phyloP scores from a whole-genome alignment of 139 green algal species.

The Deuterostichococcus epilithicus region DNA sequence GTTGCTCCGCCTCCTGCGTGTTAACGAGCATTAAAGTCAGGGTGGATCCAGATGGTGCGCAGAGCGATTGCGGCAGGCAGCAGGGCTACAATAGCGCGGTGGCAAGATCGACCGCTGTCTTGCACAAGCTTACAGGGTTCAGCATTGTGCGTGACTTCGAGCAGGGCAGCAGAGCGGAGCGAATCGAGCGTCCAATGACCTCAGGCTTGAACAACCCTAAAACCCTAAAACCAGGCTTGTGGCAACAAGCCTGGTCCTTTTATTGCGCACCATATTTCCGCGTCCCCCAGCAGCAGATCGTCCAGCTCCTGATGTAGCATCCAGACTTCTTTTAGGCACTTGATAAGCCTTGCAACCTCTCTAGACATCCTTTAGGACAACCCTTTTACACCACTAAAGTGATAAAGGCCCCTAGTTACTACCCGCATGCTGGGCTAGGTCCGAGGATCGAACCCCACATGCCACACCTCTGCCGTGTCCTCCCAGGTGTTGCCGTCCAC shows the following conservation, averaged over 20 bases:
- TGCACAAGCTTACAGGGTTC: not conserved
- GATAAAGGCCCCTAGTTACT: too few relatives aligned
- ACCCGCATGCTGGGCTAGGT: too few relatives aligned
- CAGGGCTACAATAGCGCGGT: too few relatives aligned
- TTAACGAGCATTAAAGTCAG: not conserved
- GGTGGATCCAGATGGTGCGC: not conserved
- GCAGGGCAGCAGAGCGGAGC: not conserved
- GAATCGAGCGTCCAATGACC: not conserved
- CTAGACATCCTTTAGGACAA: too few relatives aligned
- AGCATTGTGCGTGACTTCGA: not conserved
- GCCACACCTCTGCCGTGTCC: conserved; percentile 65
- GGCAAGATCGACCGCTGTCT: too few relatives aligned
- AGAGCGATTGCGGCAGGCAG: too few relatives aligned
- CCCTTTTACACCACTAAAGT: too few relatives aligned
- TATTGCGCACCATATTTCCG: conserved; percentile 70
- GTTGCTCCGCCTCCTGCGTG: conserved; percentile 8
- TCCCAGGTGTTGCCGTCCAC: conserved; percentile 67
- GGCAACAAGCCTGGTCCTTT: too few relatives aligned
- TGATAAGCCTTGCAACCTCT: too few relatives aligned
- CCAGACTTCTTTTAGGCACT: too few relatives aligned
- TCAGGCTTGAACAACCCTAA: not conserved
- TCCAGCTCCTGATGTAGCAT: too few relatives aligned
- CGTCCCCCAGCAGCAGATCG: conserved; percentile 78
- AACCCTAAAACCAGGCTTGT: not conserved
- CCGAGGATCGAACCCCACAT: too few relatives aligned